Evolutionary conservation across 768 basidiomycete genomes (phyloP), one percentile per base, ranked within the genome.

Genomic region (Crucibulum laeve): DNA sequence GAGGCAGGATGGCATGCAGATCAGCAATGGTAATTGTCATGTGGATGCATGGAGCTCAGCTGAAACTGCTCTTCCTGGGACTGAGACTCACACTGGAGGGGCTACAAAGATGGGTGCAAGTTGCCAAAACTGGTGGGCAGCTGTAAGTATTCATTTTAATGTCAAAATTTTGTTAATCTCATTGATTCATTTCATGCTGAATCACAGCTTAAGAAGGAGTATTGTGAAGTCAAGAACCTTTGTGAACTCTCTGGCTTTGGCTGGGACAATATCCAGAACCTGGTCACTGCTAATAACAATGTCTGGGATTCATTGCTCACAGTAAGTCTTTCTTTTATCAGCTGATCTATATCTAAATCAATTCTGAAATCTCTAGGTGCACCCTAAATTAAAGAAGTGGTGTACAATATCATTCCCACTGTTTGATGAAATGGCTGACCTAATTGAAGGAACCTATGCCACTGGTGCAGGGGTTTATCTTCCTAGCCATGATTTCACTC

Each of bases 271-370:
- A 44, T 22, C 0, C 33, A 47, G 6, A 26, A 48, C 37, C 49
- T 62, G 15, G 60, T 42, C 1, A 63, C 57, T 2, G 62, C 64
- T 40, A 48, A 56, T 10, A 57, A 65, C 14, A 52, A 56, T 6
- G 60, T 59, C 8, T 57, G 56, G 45, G 42, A 46, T 1, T 41
- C 30, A 2, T 40, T 53, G 15, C 7, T 59, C 10, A 44, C 34
- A 37, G 56, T 58, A 39, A 19, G 41, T 49, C n/a, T 10, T 30
- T 42, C 34, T 19, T 25, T 49, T 26, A 7, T 40, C 30, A 32
- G 8, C 36, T 39, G 14, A 25, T 15, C 38, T 15, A 46, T 44
- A 8, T 45, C 30, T 34, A 19, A 42, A 25, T 17, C 15, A 10
- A n/a, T 25, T 45, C 10, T n/a, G n/a, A 30, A 30, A 30, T 30